Percentiles rank a stretch among this genome's conserved stretches.
phyloP scores from a whole-genome alignment of 306 rosid genomes.

The Coriaria nepalensis region DNA sequence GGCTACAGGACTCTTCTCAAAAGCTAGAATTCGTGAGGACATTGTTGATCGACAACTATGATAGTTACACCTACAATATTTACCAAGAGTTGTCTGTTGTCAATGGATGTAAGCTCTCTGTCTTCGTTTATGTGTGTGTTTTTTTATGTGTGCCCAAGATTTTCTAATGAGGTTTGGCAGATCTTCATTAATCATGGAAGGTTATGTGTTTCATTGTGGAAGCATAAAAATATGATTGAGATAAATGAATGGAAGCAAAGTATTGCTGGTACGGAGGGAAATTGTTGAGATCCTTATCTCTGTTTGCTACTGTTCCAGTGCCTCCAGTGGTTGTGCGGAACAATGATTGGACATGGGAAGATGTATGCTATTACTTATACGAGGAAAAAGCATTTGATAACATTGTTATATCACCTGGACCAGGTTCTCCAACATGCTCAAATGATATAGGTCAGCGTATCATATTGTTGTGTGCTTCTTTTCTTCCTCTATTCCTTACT shows the following conservation, averaged over 20 bases:
- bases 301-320: constrained; percentile 35
- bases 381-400: constrained; percentile 87
- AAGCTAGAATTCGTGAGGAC: constrained; percentile 65
- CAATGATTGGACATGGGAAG: constrained; percentile 81
- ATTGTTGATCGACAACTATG: constrained; percentile 92
- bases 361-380: constrained; percentile 52
- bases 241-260: too few species aligned
- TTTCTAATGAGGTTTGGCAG: not conserved
- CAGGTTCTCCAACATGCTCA: constrained; percentile 83
- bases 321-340: constrained; percentile 86
- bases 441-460: constrained; percentile 68
- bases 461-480: constrained; percentile 8
- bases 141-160: not conserved
- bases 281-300: not conserved
- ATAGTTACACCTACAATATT: constrained; percentile 92
- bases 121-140: constrained; percentile 7
- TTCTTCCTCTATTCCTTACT: constrained; percentile 7
- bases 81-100: constrained; percentile 83
- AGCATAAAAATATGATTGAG: too few species aligned
- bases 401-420: constrained; percentile 97
- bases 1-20: constrained; percentile 16
- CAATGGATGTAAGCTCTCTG: constrained; percentile 62
- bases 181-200: not conserved
- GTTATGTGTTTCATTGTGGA: too few species aligned
- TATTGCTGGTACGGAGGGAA: too few species aligned